Percentiles rank a stretch among this genome's conserved stretches.
phyloP scores from a whole-genome alignment of 345 rosid species.

The Firmiana major region DNA sequence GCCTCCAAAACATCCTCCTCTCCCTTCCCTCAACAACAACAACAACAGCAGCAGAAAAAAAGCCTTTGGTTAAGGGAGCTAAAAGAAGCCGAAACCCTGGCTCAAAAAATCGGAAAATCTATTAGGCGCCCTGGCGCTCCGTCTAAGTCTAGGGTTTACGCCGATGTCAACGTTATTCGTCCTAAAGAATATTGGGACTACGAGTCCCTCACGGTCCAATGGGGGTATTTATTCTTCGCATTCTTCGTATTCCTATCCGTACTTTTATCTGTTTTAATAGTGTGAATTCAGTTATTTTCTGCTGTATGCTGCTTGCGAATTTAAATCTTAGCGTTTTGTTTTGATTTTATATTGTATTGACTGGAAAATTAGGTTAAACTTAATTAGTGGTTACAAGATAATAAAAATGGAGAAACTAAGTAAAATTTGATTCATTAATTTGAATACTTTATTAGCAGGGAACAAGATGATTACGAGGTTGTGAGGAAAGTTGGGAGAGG shows the following conservation, averaged over 20 bases:
- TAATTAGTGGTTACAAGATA: background rate
- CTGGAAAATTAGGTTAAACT: background rate
- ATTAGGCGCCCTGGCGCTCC: constrained; percentile 91
- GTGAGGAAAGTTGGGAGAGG: constrained; percentile 96
- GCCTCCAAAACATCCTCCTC: constrained; percentile 34
- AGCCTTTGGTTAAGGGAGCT: constrained; percentile 19
- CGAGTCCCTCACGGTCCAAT: constrained; percentile 72
- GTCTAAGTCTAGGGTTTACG: constrained; percentile 91
- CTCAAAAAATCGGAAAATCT: constrained; percentile 96
- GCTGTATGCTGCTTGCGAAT: background rate
- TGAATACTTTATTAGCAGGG: constrained; percentile 36
- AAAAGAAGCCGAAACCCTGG: constrained; percentile 61
- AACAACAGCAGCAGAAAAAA: constrained; percentile 8
- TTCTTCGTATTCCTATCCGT: background rate
- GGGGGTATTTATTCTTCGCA: constrained; percentile 54
- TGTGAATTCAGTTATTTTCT: background rate
- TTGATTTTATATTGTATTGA: background rate
- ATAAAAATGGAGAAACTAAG: background rate
- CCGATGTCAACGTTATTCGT: constrained; percentile 77
- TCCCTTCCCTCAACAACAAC: constrained; percentile 11
- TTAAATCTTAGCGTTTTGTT: constrained; percentile 6
- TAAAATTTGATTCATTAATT: background rate
- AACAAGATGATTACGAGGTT: constrained; percentile 94
- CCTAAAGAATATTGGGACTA: constrained; percentile 82
- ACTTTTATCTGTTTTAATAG: background rate